Evolutionary conservation across 768 basidiomycete genomes (phyloP).

Genomic region (Naganishia friedmannii): DNA sequence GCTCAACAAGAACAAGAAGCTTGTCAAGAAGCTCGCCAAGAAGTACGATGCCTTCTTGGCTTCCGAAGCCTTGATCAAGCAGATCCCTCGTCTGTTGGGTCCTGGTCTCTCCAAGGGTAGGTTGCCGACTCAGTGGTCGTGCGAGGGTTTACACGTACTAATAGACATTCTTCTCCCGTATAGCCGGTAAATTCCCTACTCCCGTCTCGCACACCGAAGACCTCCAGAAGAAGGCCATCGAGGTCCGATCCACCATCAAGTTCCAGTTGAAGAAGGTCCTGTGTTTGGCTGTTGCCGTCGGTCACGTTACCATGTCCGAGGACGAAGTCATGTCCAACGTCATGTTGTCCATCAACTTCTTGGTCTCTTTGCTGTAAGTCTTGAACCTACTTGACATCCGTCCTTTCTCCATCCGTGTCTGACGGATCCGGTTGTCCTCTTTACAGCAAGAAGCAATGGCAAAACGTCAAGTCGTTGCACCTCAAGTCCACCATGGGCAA

Average conservation of each 20-base stretch:
- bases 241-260: conserved; percentile 99
- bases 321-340: conserved; percentile 96
- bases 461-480: conserved; percentile 97
- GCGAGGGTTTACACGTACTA: not conserved
- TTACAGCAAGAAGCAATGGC: conserved; percentile 57
- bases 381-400: not conserved
- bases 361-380: conserved; percentile 92
- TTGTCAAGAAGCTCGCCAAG: conserved; percentile 99
- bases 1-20: conserved; percentile 99
- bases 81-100: conserved; percentile 98
- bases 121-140: conserved; percentile 34
- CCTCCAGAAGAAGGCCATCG: conserved; percentile 79
- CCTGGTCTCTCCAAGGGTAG: conserved; percentile 98
- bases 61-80: conserved; percentile 96
- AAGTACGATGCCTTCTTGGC: conserved; percentile 99
- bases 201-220: conserved; percentile 92
- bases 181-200: conserved; percentile 98
- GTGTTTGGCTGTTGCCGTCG: conserved; percentile 97
- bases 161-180: not conserved
- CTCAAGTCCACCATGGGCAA: conserved; percentile 99
- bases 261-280: conserved; percentile 98
- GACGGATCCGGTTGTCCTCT: no score
- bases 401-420: conserved; percentile 1
- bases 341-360: conserved; percentile 99
- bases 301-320: conserved; percentile 94